phyloP scores from a whole-genome alignment of 495 filamentous ascomycete genomes.

The Trichoderma reesei region DNA sequence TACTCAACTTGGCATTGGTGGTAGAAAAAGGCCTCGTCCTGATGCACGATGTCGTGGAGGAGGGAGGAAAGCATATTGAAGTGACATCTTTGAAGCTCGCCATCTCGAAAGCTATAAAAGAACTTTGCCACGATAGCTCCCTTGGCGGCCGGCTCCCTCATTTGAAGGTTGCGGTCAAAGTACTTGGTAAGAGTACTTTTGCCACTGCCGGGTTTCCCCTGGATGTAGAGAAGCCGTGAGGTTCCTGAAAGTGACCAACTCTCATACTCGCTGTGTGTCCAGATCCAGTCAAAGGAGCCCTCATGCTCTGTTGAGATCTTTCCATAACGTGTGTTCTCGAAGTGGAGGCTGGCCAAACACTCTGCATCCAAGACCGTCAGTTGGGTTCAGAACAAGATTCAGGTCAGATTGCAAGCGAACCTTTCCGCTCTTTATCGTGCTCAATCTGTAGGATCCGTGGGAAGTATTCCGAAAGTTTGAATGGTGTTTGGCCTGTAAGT shows the following conservation, averaged over 20 bases:
- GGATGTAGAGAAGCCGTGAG: background rate
- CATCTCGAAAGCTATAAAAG: background rate
- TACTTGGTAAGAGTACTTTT: background rate
- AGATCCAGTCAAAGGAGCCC: background rate
- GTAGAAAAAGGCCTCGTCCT: background rate
- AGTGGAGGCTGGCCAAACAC: background rate
- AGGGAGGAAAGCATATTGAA: background rate
- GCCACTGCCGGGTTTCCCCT: background rate
- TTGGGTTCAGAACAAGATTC: background rate
- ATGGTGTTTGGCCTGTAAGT: background rate
- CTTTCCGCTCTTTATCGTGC: background rate
- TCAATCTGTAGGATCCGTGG: background rate
- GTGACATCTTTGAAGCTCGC: background rate
- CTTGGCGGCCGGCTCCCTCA: background rate
- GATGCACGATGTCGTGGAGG: background rate
- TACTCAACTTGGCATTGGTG: background rate
- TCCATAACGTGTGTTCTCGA: background rate
- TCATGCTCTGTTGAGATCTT: background rate
- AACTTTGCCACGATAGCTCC: background rate
- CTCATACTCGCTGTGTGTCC: background rate
- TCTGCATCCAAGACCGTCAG: background rate
- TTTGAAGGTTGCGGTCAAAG: background rate
- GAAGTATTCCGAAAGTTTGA: accelerated
- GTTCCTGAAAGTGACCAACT: background rate
- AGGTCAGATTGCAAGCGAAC: background rate